Evolutionary conservation across 352 stramenopile species (phyloP).

Genomic region (Discostella stelligera): DNA sequence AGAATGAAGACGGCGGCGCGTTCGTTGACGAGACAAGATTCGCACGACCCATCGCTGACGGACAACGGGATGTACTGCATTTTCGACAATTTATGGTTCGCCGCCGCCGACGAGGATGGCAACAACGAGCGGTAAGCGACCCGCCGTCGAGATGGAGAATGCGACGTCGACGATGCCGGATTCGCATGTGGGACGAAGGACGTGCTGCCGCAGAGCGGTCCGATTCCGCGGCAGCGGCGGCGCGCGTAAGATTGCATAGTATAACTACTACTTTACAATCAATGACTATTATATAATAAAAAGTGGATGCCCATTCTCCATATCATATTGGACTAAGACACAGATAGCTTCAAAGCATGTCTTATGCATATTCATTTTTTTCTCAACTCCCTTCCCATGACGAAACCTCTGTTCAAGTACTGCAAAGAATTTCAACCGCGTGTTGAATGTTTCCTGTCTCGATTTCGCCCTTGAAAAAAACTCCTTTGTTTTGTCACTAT

Average conservation of each 20-base stretch:
- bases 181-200: not conserved
- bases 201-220: not conserved
- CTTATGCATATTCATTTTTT: not conserved
- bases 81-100: constrained; percentile 10
- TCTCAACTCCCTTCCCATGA: constrained; percentile 3
- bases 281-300: not conserved
- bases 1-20: constrained; percentile 47
- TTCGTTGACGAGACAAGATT: constrained; percentile 42
- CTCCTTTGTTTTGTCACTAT: constrained; percentile 18
- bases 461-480: constrained; percentile 19
- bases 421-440: constrained; percentile 1
- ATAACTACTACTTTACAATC: too few relatives aligned
- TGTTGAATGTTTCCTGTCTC: constrained; percentile 14
- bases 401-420: not conserved
- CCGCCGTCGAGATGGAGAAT: constrained; percentile 7
- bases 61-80: constrained; percentile 27
- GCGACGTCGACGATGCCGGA: not conserved
- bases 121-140: constrained; percentile 14
- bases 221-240: too few relatives aligned
- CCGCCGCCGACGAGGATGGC: not conserved
- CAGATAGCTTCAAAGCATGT: constrained; percentile 8
- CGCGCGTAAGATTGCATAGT: too few relatives aligned
- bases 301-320: constrained; percentile 2
- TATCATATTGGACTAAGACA: constrained; percentile 13
- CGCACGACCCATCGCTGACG: constrained; percentile 34